Conservation (phyloP, 176 grass and related monocot species). For the Zoysia japonica region DNA sequence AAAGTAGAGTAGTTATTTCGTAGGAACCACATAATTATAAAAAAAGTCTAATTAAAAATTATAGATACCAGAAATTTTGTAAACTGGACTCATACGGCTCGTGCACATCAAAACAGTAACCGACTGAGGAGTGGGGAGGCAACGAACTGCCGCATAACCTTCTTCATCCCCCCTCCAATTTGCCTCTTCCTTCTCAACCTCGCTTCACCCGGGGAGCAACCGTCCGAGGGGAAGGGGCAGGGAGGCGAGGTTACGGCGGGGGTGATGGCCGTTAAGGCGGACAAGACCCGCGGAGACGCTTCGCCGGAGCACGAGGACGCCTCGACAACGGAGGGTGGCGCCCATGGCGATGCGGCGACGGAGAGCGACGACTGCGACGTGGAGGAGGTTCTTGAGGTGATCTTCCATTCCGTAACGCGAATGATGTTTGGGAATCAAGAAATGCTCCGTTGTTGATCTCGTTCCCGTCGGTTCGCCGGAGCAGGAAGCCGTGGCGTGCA, state of each 20-base stretch:
- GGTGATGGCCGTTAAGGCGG: not conserved
- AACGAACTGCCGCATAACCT: not conserved
- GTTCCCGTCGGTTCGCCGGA: conserved; percentile 7
- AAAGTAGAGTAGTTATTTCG: too few species aligned
- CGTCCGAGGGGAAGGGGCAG: not conserved
- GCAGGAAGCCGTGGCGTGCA: conserved; percentile 9
- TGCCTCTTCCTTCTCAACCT: not conserved
- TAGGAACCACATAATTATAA: too few species aligned
- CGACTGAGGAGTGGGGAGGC: not conserved
- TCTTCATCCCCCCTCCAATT: not conserved
- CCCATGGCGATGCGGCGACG: not conserved
- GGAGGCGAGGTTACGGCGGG: not conserved
- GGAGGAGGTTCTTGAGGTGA: not conserved
- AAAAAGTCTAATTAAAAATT: too few species aligned
- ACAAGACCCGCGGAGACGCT: not conserved
- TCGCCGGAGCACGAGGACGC: not conserved
- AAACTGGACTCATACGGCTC: not conserved
- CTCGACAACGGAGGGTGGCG: too few species aligned
- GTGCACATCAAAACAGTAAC: too few species aligned
- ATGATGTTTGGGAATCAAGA: not conserved
- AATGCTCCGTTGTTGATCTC: conserved; percentile 10
- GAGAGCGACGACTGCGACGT: not conserved
- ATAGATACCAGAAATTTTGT: not conserved
- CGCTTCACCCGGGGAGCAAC: conserved; percentile 2
- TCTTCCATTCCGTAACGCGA: not conserved